Conservation (phyloP, 2,329 filamentous ascomycete genomes). For the Bisporella sp. region DNA sequence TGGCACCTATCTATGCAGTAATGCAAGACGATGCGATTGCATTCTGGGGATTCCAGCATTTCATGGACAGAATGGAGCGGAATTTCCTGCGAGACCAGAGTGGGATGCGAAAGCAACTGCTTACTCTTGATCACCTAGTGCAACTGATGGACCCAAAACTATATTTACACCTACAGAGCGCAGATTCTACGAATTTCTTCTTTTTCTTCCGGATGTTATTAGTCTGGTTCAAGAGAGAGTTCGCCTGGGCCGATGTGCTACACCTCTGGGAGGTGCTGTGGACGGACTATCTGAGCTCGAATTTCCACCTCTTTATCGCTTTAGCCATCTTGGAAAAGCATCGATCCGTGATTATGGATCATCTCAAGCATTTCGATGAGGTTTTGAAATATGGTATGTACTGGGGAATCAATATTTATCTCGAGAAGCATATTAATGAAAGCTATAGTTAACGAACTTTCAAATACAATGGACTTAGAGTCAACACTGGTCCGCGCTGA, state of each 20-base stretch:
- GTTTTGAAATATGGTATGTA: constrained; percentile 86
- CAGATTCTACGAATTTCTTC: constrained; percentile 98
- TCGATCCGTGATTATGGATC: constrained; percentile 90
- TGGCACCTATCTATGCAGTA: constrained; percentile 93
- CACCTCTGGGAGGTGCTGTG: constrained; percentile 88
- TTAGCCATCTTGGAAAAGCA: constrained; percentile 94
- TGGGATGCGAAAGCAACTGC: constrained; percentile 88
- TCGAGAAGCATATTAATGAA: constrained; percentile 1
- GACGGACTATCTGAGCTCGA: constrained; percentile 85
- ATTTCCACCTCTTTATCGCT: constrained; percentile 92
- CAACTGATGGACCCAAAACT: constrained; percentile 95
- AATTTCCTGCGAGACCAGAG: constrained; percentile 95
- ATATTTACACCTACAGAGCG: constrained; percentile 80
- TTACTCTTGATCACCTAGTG: constrained; percentile 88
- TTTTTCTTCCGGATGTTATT: constrained; percentile 99
- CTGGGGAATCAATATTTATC: background rate
- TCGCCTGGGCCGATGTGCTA: constrained; percentile 80
- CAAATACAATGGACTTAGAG: constrained; percentile 83
- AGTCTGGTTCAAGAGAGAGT: constrained; percentile 98
- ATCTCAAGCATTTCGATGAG: constrained; percentile 91
- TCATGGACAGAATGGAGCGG: constrained; percentile 97
- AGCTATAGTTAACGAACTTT: constrained; percentile 79
- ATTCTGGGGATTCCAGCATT: constrained; percentile 92
- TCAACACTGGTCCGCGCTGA: constrained; percentile 84
- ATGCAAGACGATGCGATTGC: constrained; percentile 95